These are phyloP conservation scores for Aspergillus hiratsukae DNA, from an alignment of 2,329 filamentous ascomycete genomes.

Conservation along the genomic window DNA sequence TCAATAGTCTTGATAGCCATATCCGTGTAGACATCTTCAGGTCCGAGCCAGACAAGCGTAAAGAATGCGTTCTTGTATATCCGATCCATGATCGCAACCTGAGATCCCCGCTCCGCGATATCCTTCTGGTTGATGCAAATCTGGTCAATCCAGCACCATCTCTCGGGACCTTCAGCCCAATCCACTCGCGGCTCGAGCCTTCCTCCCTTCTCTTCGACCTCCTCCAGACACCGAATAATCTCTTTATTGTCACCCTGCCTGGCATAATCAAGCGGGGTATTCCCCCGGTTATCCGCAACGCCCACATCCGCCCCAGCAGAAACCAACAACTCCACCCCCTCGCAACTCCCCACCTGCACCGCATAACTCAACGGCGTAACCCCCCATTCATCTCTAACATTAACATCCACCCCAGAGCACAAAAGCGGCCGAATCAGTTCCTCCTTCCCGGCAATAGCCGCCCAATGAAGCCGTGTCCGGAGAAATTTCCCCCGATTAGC, in stretches of 20 bases:
- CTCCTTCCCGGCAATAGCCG: neutral
- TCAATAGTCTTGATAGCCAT: neutral
- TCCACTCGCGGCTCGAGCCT: neutral
- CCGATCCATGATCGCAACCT: slow-evolving; percentile 4
- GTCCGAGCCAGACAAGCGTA: slow-evolving; percentile 2
- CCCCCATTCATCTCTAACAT: neutral
- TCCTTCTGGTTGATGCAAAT: slow-evolving; percentile 5
- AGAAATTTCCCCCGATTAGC: neutral
- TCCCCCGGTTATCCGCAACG: neutral
- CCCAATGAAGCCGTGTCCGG: slow-evolving; percentile 1
- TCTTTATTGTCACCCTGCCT: neutral
- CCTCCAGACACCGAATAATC: neutral
- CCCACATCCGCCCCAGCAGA: neutral
- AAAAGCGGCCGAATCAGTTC: neutral
- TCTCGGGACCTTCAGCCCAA: slow-evolving; percentile 2
- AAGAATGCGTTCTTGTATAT: neutral
- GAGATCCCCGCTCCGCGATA: neutral
- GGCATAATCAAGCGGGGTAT: neutral
- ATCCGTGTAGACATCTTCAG: neutral
- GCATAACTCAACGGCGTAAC: slow-evolving; percentile 1
- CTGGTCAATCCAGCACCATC: slow-evolving; percentile 6
- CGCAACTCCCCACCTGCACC: neutral
- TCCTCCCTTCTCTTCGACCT: neutral
- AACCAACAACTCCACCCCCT: slow-evolving; percentile 1
- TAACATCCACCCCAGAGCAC: neutral